Percentiles rank a stretch among this genome's conserved stretches.
Evolutionary conservation across 164 flowering plant species (phyloP).

Genomic region (Macadamia tetraphylla): DNA sequence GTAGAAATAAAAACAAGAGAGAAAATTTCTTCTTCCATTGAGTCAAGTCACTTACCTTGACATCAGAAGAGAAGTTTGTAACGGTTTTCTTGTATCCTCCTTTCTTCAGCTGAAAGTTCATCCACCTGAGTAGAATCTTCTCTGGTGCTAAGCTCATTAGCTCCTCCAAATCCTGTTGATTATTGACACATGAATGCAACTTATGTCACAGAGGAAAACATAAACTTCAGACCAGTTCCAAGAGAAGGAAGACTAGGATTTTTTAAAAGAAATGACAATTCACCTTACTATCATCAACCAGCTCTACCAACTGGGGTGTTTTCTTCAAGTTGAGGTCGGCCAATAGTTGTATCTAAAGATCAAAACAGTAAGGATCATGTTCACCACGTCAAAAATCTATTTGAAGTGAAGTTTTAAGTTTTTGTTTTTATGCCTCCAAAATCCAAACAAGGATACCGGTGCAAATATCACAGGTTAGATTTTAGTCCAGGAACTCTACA

Average conservation of each 20-base stretch:
- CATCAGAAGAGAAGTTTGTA: conserved; percentile 77
- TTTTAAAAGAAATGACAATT: neutral
- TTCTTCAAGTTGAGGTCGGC: conserved; percentile 92
- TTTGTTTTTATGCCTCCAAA: neutral
- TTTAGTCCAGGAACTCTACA: neutral
- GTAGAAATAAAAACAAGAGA: neutral
- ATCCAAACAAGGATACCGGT: too few species aligned
- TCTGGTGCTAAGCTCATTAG: conserved; percentile 70
- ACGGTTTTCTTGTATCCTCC: conserved; percentile 48
- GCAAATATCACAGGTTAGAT: neutral
- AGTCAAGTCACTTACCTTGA: conserved; percentile 54
- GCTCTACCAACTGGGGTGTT: conserved; percentile 85
- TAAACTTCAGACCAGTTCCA: neutral
- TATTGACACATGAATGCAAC: neutral
- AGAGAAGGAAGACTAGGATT: neutral
- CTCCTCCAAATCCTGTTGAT: conserved; percentile 73
- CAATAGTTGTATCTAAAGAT: conserved; percentile 72
- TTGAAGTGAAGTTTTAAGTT: neutral
- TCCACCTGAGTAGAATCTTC: conserved; percentile 72
- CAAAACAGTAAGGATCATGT: neutral
- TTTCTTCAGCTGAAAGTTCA: conserved; percentile 79
- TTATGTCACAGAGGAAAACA: neutral
- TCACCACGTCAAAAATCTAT: too few species aligned
- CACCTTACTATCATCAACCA: conserved; percentile 84
- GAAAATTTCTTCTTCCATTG: neutral